phyloP scores from a whole-genome alignment of 129 eudicot species.

The Lactuca saligna region DNA sequence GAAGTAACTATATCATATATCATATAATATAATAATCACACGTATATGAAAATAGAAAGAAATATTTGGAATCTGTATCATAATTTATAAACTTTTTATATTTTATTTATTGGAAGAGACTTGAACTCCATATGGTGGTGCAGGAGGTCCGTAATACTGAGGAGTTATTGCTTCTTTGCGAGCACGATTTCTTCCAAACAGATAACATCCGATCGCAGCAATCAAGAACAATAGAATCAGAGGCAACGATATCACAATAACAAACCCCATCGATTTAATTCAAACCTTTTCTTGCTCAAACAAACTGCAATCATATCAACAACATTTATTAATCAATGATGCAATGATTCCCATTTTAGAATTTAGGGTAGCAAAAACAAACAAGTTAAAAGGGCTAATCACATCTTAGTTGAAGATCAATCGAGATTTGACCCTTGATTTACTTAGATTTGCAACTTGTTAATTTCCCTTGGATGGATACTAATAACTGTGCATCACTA shows the following conservation, averaged over 20 bases:
- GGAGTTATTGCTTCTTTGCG: slow-evolving; percentile 27
- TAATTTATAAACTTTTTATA: too few relatives aligned
- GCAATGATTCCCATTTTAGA: too few relatives aligned
- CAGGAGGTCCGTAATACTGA: slow-evolving; percentile 37
- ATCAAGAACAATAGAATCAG: slow-evolving; percentile 28
- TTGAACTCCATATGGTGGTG: slow-evolving; percentile 42
- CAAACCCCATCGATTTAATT: slow-evolving; percentile 23
- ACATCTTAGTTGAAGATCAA: background rate
- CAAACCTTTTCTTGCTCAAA: slow-evolving; percentile 2
- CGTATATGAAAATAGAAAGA: slow-evolving; percentile 5
- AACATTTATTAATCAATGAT: background rate
- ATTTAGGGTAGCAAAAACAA: too few relatives aligned
- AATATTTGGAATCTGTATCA: background rate
- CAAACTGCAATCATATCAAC: slow-evolving; percentile 13
- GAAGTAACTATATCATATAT: background rate
- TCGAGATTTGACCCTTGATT: background rate
- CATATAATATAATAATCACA: background rate
- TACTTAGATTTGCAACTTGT: background rate
- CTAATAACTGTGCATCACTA: too few relatives aligned
- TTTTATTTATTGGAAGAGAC: slow-evolving; percentile 4
- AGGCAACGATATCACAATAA: slow-evolving; percentile 37
- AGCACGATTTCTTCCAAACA: slow-evolving; percentile 28
- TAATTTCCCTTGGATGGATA: too few relatives aligned
- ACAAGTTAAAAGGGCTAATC: background rate
- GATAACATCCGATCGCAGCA: slow-evolving; percentile 29